Percentiles rank a stretch among this genome's conserved stretches.
Conservation (phyloP, 495 filamentous ascomycete genomes). For the Amorphotheca resinae region DNA sequence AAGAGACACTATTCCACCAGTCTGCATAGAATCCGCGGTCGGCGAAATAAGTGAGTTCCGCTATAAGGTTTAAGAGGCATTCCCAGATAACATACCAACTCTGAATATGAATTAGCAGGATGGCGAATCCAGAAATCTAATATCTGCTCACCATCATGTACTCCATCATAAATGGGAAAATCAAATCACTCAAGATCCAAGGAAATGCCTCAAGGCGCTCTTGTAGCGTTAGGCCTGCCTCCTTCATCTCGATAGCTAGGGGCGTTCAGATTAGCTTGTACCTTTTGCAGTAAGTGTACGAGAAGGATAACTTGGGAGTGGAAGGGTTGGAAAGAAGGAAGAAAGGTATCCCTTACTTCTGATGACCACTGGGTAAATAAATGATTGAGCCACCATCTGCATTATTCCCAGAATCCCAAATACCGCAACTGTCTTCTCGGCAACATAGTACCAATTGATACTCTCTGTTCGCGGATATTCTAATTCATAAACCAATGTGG, state of each 20-base stretch:
- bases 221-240: slow-evolving; percentile 41
- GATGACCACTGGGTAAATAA: slow-evolving; percentile 44
- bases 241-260: slow-evolving; percentile 53
- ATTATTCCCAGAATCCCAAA: slow-evolving; percentile 57
- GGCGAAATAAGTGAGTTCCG: slow-evolving; percentile 62
- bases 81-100: slow-evolving; percentile 73
- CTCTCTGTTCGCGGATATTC: slow-evolving; percentile 57
- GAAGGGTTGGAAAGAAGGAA: too few species aligned
- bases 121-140: background rate
- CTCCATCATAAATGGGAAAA: slow-evolving; percentile 67
- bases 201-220: slow-evolving; percentile 54
- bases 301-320: too few species aligned
- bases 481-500: slow-evolving; percentile 65
- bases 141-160: slow-evolving; percentile 36
- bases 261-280: background rate
- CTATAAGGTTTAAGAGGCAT: slow-evolving; percentile 61
- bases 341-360: too few species aligned
- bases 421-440: slow-evolving; percentile 53
- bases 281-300: background rate
- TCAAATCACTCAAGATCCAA: slow-evolving; percentile 53
- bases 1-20: slow-evolving; percentile 39
- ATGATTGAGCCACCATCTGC: slow-evolving; percentile 43
- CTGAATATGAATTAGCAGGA: slow-evolving; percentile 10
- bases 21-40: slow-evolving; percentile 66
- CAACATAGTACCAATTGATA: slow-evolving; percentile 60